Conservation (phyloP, 73 alveolate species). For the Tetrahymena malaccensis region DNA sequence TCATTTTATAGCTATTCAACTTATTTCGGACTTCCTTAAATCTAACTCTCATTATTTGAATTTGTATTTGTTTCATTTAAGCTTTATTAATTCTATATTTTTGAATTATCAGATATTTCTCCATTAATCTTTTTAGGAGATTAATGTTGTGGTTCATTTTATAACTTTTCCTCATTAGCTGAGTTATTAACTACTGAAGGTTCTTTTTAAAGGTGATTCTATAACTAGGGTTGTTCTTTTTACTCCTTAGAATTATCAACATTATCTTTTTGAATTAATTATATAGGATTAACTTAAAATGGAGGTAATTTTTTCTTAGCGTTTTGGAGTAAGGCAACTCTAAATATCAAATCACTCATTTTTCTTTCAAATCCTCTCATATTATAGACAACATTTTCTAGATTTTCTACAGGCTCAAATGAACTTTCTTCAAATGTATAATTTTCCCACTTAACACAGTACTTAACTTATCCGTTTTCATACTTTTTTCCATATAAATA, state of each 20-base stretch:
- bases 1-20: neutral
- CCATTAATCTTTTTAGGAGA: neutral
- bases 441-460: neutral
- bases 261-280: neutral
- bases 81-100: neutral
- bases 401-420: neutral
- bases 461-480: neutral
- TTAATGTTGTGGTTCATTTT: neutral
- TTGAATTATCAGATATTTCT: neutral
- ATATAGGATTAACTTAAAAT: neutral
- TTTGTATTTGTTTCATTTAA: neutral
- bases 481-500: neutral
- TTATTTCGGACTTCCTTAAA: neutral
- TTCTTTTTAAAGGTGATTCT: neutral
- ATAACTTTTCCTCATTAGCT: neutral
- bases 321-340: neutral
- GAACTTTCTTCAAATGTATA: neutral
- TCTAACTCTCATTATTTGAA: neutral
- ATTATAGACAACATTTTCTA: neutral
- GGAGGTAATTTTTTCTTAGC: neutral
- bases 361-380: neutral
- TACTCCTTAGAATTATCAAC: neutral
- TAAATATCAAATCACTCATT: neutral
- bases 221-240: neutral
- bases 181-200: neutral